These are phyloP conservation scores for Baorangia bicolor DNA, from an alignment of 768 basidiomycete genomes.

Conservation along the genomic window DNA sequence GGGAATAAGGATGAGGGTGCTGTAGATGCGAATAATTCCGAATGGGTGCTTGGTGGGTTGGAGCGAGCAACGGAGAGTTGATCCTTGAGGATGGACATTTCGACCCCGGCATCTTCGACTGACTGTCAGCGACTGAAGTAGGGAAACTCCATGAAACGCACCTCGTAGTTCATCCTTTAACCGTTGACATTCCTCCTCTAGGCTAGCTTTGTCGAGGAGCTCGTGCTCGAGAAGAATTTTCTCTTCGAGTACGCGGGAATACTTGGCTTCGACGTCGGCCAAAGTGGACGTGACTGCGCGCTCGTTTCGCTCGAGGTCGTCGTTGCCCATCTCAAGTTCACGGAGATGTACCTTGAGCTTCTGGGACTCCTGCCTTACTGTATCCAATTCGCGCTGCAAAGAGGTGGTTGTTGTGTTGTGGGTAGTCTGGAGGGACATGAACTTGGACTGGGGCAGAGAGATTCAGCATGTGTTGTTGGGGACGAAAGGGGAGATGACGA, in stretches of 20 bases:
- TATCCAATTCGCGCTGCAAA: slow-evolving; percentile 89
- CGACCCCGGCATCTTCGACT: slow-evolving; percentile 73
- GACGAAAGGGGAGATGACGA: slow-evolving; percentile 20
- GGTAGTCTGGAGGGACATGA: slow-evolving; percentile 82
- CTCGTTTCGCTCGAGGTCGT: slow-evolving; percentile 94
- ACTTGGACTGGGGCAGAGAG: slow-evolving; percentile 57
- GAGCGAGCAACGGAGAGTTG: slow-evolving; percentile 50
- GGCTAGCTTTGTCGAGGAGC: slow-evolving; percentile 80
- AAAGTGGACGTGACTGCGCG: slow-evolving; percentile 81
- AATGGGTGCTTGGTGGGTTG: slow-evolving; percentile 28
- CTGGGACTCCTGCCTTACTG: slow-evolving; percentile 72
- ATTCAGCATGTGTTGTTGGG: not conserved
- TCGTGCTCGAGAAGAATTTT: slow-evolving; percentile 98
- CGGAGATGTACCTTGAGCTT: slow-evolving; percentile 70
- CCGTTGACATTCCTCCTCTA: slow-evolving; percentile 91
- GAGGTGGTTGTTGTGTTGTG: slow-evolving; percentile 90
- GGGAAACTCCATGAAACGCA: slow-evolving; percentile 41
- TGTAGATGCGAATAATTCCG: slow-evolving; percentile 28
- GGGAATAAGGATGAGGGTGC: slow-evolving; percentile 36
- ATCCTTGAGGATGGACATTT: slow-evolving; percentile 80
- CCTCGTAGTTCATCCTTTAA: slow-evolving; percentile 93
- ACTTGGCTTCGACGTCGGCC: slow-evolving; percentile 83
- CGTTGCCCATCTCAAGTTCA: slow-evolving; percentile 96
- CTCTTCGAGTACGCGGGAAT: slow-evolving; percentile 90
- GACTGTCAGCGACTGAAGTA: slow-evolving; percentile 15